These are phyloP conservation scores for Heterobasidion annosum DNA, from an alignment of 1,284 basidiomycete species.

Conservation along the genomic window DNA sequence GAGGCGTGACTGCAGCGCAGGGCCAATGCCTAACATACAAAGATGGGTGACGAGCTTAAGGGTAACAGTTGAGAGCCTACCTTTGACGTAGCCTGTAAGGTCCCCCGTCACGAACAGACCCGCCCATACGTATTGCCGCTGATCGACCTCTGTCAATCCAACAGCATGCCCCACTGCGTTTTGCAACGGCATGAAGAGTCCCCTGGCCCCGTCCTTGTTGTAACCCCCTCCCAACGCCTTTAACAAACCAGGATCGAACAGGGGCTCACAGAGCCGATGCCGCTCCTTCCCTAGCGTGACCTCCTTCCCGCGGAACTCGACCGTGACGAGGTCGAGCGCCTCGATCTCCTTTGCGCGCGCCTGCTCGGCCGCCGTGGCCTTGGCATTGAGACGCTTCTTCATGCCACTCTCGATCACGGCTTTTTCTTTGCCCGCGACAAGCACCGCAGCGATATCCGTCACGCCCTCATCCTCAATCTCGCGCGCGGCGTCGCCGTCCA, in stretches of 20 bases:
- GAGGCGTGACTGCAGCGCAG: slow-evolving; percentile 71
- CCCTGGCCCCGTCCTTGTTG: slow-evolving; percentile 11
- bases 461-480: slow-evolving; percentile 76
- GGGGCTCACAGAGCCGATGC: slow-evolving; percentile 85
- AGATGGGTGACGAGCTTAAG: background rate
- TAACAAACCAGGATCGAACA: slow-evolving; percentile 68
- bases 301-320: slow-evolving; percentile 63
- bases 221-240: slow-evolving; percentile 17
- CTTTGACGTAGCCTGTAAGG: slow-evolving; percentile 67
- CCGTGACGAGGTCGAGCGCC: slow-evolving; percentile 69
- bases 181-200: slow-evolving; percentile 40
- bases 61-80: slow-evolving; percentile 29
- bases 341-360: slow-evolving; percentile 74
- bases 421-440: slow-evolving; percentile 75
- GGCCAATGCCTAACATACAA: slow-evolving; percentile 42
- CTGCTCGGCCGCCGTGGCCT: slow-evolving; percentile 71
- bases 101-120: slow-evolving; percentile 82
- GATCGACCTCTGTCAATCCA: slow-evolving; percentile 47
- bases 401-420: slow-evolving; percentile 75
- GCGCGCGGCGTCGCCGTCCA: slow-evolving; percentile 55
- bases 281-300: slow-evolving; percentile 81
- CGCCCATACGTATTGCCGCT: slow-evolving; percentile 70
- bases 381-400: slow-evolving; percentile 69
- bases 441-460: slow-evolving; percentile 75
- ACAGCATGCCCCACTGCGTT: slow-evolving; percentile 57